Evolutionary conservation across 345 rosid species (phyloP).

Genomic region (Syzygium aromaticum): DNA sequence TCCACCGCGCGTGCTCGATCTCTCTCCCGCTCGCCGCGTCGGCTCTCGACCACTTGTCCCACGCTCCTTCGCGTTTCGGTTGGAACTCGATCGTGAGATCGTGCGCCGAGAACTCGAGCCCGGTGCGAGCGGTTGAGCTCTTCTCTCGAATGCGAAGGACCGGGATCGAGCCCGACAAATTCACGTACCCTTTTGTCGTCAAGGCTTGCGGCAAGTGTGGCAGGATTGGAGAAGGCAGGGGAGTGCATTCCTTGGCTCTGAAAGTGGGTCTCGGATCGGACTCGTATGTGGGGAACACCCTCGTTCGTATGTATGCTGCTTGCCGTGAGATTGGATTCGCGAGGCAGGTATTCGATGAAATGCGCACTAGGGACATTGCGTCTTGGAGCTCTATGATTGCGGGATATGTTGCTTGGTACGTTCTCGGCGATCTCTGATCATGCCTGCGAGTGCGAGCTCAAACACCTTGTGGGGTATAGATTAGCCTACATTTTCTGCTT

Average conservation of each 20-base stretch:
- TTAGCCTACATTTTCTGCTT: neutral
- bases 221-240: slow-evolving; percentile 6
- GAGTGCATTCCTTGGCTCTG: slow-evolving; percentile 11
- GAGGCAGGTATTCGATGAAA: slow-evolving; percentile 20
- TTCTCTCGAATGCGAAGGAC: slow-evolving; percentile 9
- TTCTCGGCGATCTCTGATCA: neutral
- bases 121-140: slow-evolving; percentile 8
- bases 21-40: slow-evolving; percentile 10
- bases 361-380: slow-evolving; percentile 29
- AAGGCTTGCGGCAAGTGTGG: slow-evolving; percentile 21
- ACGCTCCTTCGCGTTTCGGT: slow-evolving; percentile 12
- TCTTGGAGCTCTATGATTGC: slow-evolving; percentile 53
- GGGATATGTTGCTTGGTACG: slow-evolving; percentile 23
- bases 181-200: slow-evolving; percentile 18
- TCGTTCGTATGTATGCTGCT: slow-evolving; percentile 20
- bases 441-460: neutral
- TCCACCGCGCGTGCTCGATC: slow-evolving; percentile 6
- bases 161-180: slow-evolving; percentile 12
- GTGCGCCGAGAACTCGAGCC: slow-evolving; percentile 4
- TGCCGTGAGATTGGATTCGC: slow-evolving; percentile 22
- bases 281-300: slow-evolving; percentile 18
- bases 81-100: slow-evolving; percentile 18
- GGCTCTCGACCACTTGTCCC: slow-evolving; percentile 7
- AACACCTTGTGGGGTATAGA: neutral
- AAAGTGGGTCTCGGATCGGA: slow-evolving; percentile 10